Percentiles rank a stretch among this genome's conserved stretches.
phyloP scores from a whole-genome alignment of 495 filamentous ascomycete genomes.

The Daldinia vernicosa region DNA sequence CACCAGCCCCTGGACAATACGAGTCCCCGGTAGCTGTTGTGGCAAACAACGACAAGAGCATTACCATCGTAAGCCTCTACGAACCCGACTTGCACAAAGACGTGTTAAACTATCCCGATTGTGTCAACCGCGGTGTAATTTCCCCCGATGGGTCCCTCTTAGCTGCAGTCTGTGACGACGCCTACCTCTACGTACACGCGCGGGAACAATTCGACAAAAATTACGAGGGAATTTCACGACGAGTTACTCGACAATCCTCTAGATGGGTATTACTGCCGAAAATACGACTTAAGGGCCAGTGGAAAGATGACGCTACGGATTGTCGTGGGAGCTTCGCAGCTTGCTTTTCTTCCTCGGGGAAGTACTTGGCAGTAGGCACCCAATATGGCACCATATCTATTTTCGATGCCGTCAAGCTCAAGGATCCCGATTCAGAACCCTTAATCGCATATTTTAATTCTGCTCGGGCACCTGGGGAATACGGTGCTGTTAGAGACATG shows the following conservation, averaged over 20 bases:
- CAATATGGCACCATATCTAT: slow-evolving; percentile 66
- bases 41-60: slow-evolving; percentile 87
- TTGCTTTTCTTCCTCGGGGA: slow-evolving; percentile 62
- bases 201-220: slow-evolving; percentile 49
- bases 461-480: slow-evolving; percentile 65
- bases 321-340: slow-evolving; percentile 65
- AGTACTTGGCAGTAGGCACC: slow-evolving; percentile 64
- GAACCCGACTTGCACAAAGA: slow-evolving; percentile 60
- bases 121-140: slow-evolving; percentile 91
- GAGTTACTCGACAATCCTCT: slow-evolving; percentile 27
- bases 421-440: slow-evolving; percentile 49
- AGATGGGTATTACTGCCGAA: slow-evolving; percentile 54
- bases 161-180: slow-evolving; percentile 85
- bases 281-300: slow-evolving; percentile 61
- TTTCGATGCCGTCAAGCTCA: slow-evolving; percentile 54
- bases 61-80: slow-evolving; percentile 76
- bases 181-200: slow-evolving; percentile 82
- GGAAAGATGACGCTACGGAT: slow-evolving; percentile 54
- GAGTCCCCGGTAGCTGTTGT: slow-evolving; percentile 57
- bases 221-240: slow-evolving; percentile 26
- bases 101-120: slow-evolving; percentile 74
- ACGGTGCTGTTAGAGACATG: slow-evolving; percentile 89
- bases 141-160: slow-evolving; percentile 87
- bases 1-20: slow-evolving; percentile 49
- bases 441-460: slow-evolving; percentile 61